A percentile compares a stretch with the other conserved stretches of the same genome.
These are phyloP conservation scores for Rhodotorula babjevae DNA, from an alignment of 768 basidiomycete species.

Conservation along the genomic window DNA sequence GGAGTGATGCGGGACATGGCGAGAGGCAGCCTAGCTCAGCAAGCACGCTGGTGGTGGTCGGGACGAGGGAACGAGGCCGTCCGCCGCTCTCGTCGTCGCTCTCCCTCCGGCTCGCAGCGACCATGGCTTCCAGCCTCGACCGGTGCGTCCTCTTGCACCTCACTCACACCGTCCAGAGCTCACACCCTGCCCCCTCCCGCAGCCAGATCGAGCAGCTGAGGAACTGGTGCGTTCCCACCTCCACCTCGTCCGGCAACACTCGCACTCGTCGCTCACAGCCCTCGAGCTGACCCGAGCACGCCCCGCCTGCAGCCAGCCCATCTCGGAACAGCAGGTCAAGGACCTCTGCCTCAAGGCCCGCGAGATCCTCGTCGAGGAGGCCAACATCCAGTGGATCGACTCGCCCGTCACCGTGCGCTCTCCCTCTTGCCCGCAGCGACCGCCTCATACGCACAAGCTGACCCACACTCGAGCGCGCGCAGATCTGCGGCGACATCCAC, in stretches of 20 bases:
- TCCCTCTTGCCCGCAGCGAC: too few species aligned
- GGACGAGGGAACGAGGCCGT: not conserved
- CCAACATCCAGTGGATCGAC: conserved; percentile 92
- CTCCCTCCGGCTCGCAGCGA: not conserved
- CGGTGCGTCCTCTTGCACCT: not conserved
- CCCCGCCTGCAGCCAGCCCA: conserved; percentile 60
- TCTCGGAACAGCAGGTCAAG: conserved; percentile 94
- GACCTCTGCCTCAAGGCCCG: conserved; percentile 89
- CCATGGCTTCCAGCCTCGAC: conserved; percentile 30
- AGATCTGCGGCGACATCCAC: conserved; percentile 79
- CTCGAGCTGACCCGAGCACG: not conserved
- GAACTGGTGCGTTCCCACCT: conserved; percentile 52
- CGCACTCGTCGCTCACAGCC: too few species aligned
- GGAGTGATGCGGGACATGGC: conserved; percentile 20
- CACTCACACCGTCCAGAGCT: not conserved
- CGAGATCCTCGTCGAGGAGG: conserved; percentile 72
- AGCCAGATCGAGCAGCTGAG: conserved; percentile 93
- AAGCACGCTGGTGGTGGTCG: not conserved
- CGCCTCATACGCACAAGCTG: not conserved
- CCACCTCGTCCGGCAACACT: not conserved
- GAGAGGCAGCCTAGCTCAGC: not conserved
- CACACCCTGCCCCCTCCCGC: conserved; percentile 46
- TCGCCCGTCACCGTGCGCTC: conserved; percentile 71
- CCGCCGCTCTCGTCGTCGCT: too few species aligned
- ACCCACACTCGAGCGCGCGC: conserved; percentile 3